Percentiles rank a stretch among this genome's conserved stretches.
phyloP scores from a whole-genome alignment of 192 early-diverging fungal species.

The Pecoramyces ruminantium region DNA sequence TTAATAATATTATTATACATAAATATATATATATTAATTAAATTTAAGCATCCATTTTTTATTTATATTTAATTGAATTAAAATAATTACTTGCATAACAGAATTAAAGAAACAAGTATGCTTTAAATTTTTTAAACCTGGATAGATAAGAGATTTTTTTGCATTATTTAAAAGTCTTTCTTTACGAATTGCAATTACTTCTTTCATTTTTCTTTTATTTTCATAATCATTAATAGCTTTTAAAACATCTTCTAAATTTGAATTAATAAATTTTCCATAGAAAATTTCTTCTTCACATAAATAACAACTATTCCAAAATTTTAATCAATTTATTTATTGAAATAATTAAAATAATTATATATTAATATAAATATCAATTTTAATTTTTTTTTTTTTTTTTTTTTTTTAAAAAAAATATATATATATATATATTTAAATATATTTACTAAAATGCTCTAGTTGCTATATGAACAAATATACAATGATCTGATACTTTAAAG shows the following conservation, averaged over 20 bases:
- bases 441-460: background rate
- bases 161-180: background rate
- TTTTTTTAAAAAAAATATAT: background rate
- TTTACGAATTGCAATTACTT: background rate
- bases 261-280: background rate
- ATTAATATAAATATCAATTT: too few relatives aligned
- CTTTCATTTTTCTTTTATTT: background rate
- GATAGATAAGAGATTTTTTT: background rate
- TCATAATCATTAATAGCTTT: background rate
- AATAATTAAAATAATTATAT: too few relatives aligned
- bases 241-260: background rate
- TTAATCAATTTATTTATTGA: too few relatives aligned
- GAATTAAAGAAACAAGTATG: constrained; percentile 74
- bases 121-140: constrained; percentile 50
- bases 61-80: too few relatives aligned
- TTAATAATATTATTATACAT: background rate
- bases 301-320: background rate
- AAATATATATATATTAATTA: too few relatives aligned
- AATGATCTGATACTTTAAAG: background rate
- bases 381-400: background rate
- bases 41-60: too few relatives aligned
- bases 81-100: constrained; percentile 41
- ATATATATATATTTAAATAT: background rate
- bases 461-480: background rate
- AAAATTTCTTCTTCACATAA: background rate